A percentile compares a stretch with the other conserved stretches of the same genome.
Conservation (phyloP, 345 rosid species). For the Carallia pectinifolia region DNA sequence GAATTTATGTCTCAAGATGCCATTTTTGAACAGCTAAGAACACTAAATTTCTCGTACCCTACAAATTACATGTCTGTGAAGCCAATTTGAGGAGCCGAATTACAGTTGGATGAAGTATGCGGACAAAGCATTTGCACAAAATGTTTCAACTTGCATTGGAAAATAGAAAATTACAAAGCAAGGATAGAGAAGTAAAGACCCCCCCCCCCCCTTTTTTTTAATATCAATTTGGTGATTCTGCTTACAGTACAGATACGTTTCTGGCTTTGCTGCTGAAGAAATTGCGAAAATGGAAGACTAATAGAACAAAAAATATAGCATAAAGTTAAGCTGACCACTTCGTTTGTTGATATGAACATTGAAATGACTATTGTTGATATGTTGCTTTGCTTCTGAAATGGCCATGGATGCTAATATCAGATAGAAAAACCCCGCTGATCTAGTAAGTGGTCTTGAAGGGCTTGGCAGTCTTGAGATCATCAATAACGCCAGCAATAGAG, state of each 20-base stretch:
- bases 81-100: neutral
- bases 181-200: neutral
- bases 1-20: neutral
- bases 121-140: no score
- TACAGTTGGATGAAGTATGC: neutral
- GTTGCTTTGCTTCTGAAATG: neutral
- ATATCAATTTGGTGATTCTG: neutral
- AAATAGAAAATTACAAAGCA: neutral
- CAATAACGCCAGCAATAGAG: slow-evolving; percentile 59
- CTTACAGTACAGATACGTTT: neutral
- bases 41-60: no score
- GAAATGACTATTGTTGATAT: neutral
- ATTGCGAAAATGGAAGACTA: neutral
- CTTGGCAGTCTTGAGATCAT: slow-evolving; percentile 54
- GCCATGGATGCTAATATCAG: no score
- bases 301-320: neutral
- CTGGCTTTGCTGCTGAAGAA: neutral
- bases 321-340: neutral
- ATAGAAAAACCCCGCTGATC: neutral
- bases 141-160: neutral
- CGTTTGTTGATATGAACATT: neutral
- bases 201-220: neutral
- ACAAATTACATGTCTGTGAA: no score
- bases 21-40: neutral
- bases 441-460: slow-evolving; percentile 50